Evolutionary conservation across 1,139 yeast species (phyloP).

Genomic region (Eremothecium cymbalariae): DNA sequence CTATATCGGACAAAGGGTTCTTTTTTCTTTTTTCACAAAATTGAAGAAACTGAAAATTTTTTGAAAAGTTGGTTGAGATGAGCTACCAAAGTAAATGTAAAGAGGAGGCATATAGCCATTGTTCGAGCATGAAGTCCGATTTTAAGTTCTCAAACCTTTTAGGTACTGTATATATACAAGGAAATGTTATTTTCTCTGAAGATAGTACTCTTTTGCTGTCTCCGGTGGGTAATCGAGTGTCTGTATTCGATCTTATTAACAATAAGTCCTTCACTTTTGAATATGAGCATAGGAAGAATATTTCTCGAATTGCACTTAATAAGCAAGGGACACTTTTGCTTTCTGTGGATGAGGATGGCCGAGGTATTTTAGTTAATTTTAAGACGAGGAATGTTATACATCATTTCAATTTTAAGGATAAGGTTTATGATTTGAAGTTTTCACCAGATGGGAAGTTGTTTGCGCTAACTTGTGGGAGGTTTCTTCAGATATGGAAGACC

Average conservation of each 20-base stretch:
- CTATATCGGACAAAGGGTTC: no score
- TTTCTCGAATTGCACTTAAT: slow-evolving; percentile 72
- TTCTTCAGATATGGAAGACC: slow-evolving; percentile 89
- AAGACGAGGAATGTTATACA: slow-evolving; percentile 81
- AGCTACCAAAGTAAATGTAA: slow-evolving; percentile 13
- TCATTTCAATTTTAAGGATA: slow-evolving; percentile 85
- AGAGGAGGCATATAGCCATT: slow-evolving; percentile 1
- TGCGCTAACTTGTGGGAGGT: slow-evolving; percentile 77
- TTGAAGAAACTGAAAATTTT: slow-evolving; percentile 12
- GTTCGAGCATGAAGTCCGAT: slow-evolving; percentile 42
- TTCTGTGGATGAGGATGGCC: slow-evolving; percentile 87
- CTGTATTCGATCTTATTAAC: slow-evolving; percentile 77
- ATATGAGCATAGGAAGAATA: slow-evolving; percentile 86
- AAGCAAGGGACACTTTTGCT: slow-evolving; percentile 70
- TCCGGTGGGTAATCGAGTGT: slow-evolving; percentile 92
- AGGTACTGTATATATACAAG: slow-evolving; percentile 92
- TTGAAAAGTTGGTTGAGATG: slow-evolving; percentile 21
- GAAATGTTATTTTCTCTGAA: slow-evolving; percentile 76
- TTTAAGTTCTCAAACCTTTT: slow-evolving; percentile 71
- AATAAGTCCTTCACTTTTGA: slow-evolving; percentile 83
- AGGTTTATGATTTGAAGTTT: slow-evolving; percentile 65
- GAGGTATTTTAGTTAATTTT: slow-evolving; percentile 86
- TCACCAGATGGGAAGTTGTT: slow-evolving; percentile 85
- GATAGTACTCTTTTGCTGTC: slow-evolving; percentile 79
- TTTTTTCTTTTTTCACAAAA: slow-evolving; percentile 5